These are phyloP conservation scores for Didymella lethalis DNA, from an alignment of 2,329 filamentous ascomycete genomes.

Conservation along the genomic window DNA sequence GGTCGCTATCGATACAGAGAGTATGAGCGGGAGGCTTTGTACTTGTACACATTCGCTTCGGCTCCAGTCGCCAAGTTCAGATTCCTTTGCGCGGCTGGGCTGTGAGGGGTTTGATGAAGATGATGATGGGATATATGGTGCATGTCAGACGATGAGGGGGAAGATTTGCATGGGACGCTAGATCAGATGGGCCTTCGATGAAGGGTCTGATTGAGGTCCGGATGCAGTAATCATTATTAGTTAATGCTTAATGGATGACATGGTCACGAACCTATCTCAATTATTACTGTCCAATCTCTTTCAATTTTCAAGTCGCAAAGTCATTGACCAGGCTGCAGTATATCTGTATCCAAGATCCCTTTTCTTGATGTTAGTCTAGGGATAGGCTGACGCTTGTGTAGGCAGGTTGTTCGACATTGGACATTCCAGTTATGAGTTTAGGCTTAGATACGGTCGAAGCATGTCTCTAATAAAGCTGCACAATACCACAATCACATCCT, in stretches of 20 bases:
- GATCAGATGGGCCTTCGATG: slow-evolving; percentile 14
- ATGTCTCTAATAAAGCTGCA: too few species aligned
- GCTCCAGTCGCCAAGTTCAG: slow-evolving; percentile 31
- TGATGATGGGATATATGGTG: slow-evolving; percentile 11
- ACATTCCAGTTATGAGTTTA: too few species aligned
- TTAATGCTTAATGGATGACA: slow-evolving; percentile 48
- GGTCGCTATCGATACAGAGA: slow-evolving; percentile 21
- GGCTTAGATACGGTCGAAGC: too few species aligned
- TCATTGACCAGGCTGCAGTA: too few species aligned
- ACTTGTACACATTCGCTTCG: slow-evolving; percentile 45
- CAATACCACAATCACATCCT: too few species aligned
- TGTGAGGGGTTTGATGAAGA: slow-evolving; percentile 24
- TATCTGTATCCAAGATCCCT: too few species aligned
- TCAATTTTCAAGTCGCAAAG: background rate
- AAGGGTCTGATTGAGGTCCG: slow-evolving; percentile 15
- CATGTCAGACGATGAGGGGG: slow-evolving; percentile 12
- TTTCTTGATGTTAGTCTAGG: too few species aligned
- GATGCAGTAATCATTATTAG: slow-evolving; percentile 39
- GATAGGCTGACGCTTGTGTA: too few species aligned
- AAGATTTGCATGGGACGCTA: slow-evolving; percentile 7
- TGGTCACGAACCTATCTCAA: slow-evolving; percentile 25
- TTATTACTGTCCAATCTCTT: too few species aligned
- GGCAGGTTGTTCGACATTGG: too few species aligned
- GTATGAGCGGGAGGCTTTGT: slow-evolving; percentile 27
- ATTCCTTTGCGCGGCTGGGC: slow-evolving; percentile 31